Conservation (phyloP, 2,329 filamentous ascomycete species). For the Thermothelomyces thermophilus region DNA sequence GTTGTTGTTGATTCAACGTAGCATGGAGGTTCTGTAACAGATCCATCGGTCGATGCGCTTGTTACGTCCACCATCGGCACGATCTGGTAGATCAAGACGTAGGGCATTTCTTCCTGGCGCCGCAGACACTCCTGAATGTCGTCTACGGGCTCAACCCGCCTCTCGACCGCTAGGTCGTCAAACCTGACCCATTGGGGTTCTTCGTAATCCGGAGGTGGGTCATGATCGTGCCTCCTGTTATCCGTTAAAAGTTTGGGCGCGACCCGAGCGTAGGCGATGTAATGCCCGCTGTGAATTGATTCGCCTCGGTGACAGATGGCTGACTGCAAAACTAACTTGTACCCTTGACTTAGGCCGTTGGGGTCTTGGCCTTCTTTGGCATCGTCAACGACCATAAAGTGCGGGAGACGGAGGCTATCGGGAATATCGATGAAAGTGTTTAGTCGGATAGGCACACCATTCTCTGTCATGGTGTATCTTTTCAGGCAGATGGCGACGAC, state of each 20-base stretch:
- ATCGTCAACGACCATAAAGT: constrained; percentile 78
- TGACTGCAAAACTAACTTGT: constrained; percentile 86
- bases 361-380: constrained; percentile 46
- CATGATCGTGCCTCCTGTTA: constrained; percentile 49
- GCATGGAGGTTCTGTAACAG: constrained; percentile 48
- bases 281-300: constrained; percentile 83
- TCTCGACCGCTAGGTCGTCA: constrained; percentile 67
- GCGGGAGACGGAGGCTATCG: constrained; percentile 68
- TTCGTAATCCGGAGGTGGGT: constrained; percentile 58
- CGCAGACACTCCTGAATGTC: constrained; percentile 69
- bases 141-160: constrained; percentile 68
- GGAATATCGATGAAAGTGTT: constrained; percentile 90
- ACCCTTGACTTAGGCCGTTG: constrained; percentile 73
- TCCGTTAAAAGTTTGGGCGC: constrained; percentile 56
- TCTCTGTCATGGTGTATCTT: constrained; percentile 69
- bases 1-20: constrained; percentile 48
- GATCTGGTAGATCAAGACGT: constrained; percentile 92
- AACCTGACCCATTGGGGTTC: constrained; percentile 83
- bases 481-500: constrained; percentile 91
- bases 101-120: constrained; percentile 69
- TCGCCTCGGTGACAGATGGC: constrained; percentile 87
- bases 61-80: constrained; percentile 72
- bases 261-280: constrained; percentile 77
- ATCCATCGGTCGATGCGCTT: constrained; percentile 40
- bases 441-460: constrained; percentile 63